Evolutionary conservation across 2,329 filamentous ascomycete species (phyloP), one percentile per base, ranked within the genome.

Genomic region (Karstenula rhodostoma): DNA sequence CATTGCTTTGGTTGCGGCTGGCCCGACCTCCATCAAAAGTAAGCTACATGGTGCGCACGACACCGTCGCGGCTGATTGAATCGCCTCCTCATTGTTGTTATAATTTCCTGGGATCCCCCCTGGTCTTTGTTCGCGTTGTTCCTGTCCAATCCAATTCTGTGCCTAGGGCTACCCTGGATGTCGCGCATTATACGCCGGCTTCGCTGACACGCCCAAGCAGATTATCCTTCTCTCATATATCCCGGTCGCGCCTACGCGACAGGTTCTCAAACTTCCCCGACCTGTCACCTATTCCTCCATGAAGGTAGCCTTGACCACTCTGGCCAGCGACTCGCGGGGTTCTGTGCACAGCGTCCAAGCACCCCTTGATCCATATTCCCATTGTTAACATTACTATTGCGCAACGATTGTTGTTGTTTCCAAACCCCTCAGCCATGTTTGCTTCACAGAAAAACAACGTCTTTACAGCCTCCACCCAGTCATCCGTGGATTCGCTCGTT

Each of bases 371-470:
- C 67, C 62, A 67, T 72, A 69, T 64, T 65, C 63, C 57, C 56
- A 29, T 50, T 59, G 52, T 43, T 62, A 42, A 59, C 48, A 44
- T 56, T 57, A 56, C 49, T 46, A 52, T 57, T 60, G 48, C 56
- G 53, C 46, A 32, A 56, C 46, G 37, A 48, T 43, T 51, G 50
- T 56, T 64, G 60, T 59, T 58, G 55, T 12, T 55, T 50, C 63
- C 64, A 10, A 10, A 32, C 8, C 12, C 29, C 12, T 32, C 29
- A 32, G 63, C 68, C 33, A 78, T 78, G 76, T 77, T 78, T 63
- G 61, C 69, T 32, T 77, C 75, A 52, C 73, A 77, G 70, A 77
- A 76, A 61, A 73, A 58, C 64, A 73, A 72, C 58, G 61, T 65
- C 8, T 43, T 65, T 43, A 66, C 71, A 37, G 70, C 64, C 58